Evolutionary conservation across 2,329 filamentous ascomycete genomes (phyloP).

Genomic region (Fusarium concolor): DNA sequence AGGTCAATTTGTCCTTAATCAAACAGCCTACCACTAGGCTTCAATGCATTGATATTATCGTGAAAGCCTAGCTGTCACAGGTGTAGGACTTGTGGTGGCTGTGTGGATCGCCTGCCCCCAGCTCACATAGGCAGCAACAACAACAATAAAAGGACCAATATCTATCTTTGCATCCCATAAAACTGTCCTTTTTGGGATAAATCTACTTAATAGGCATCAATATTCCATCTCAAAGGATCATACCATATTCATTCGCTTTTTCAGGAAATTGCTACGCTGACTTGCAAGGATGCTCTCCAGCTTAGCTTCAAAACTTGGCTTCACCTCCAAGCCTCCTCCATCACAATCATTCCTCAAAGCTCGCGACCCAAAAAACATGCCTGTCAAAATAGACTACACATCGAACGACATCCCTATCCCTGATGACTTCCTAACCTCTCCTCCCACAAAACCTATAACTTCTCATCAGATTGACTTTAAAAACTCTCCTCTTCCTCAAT

Average conservation of each 20-base stretch:
- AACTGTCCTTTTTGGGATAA: background rate
- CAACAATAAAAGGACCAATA: conserved; percentile 1
- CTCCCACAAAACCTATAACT: conserved; percentile 55
- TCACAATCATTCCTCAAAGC: conserved; percentile 2
- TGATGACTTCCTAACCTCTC: conserved; percentile 57
- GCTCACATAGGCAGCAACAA: conserved; percentile 21
- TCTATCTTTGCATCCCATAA: background rate
- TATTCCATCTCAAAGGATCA: no score
- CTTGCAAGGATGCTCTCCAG: conserved; percentile 38
- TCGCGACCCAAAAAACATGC: conserved; percentile 6
- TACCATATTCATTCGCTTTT: background rate
- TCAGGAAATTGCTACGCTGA: background rate
- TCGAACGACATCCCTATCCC: conserved; percentile 53
- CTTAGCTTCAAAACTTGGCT: conserved; percentile 41
- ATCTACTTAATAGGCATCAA: conserved; percentile 6
- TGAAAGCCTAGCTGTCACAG: conserved; percentile 13
- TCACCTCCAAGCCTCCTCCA: conserved; percentile 7
- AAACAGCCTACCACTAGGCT: background rate
- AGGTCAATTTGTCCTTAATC: background rate
- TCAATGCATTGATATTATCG: background rate
- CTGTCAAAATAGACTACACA: conserved; percentile 42
- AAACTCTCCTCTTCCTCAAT: conserved; percentile 61
- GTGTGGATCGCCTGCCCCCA: background rate
- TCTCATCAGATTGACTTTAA: conserved; percentile 64
- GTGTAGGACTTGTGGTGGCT: conserved; percentile 33